Evolutionary conservation across 2,329 filamentous ascomycete species (phyloP), one percentile per base, ranked within the genome.

Genomic region (Monascus ruber): DNA sequence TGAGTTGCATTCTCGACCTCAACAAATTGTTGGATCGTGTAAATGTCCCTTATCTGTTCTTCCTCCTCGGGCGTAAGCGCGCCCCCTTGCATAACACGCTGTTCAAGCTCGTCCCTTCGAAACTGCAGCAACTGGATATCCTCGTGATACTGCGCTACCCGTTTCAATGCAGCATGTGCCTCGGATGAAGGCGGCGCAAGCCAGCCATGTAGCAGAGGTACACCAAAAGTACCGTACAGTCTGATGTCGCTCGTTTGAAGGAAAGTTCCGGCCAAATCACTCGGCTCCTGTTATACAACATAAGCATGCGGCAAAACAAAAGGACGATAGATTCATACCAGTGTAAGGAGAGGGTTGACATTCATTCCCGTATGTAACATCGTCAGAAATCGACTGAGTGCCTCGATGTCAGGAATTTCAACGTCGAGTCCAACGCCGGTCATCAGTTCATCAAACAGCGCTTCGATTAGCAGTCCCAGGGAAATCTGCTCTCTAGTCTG

Each of bases 341-440:
- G 73, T 5, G 93, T 73, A 47, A 94, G 91, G 17, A 83, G 78
- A 2, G 91, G 91, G 48, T 98, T 98, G 41, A 96, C 89, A 53
- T 96, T 98, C 85, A 98, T 94, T 31, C 91, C 91, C 0, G 88
- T 96, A 51, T 95, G 86, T 2, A 98, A 68, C 34, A 85, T 84
- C 41, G 91, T 77, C 2, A 98, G 69, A 54, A 98, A 98, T 5
- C 74, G 72, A 58, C 94, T 94, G 1, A 98, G 70, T 42, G 94
- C 88, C 29, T 81, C 76, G 6, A 96, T 82, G 56, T 96, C 91
- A 0, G 89, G 89, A 24, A 96, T 64, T 10, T 77, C 69, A 28
- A 80, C 76, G 35, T 76, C 75, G 0, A 76, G 79, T 37, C 83
- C 71, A 38, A 83, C 66, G 6, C 78, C 77, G 2, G 85, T 88